These are phyloP conservation scores for Sungouiella thailandica DNA, from an alignment of 805 yeast genomes.

Conservation along the genomic window DNA sequence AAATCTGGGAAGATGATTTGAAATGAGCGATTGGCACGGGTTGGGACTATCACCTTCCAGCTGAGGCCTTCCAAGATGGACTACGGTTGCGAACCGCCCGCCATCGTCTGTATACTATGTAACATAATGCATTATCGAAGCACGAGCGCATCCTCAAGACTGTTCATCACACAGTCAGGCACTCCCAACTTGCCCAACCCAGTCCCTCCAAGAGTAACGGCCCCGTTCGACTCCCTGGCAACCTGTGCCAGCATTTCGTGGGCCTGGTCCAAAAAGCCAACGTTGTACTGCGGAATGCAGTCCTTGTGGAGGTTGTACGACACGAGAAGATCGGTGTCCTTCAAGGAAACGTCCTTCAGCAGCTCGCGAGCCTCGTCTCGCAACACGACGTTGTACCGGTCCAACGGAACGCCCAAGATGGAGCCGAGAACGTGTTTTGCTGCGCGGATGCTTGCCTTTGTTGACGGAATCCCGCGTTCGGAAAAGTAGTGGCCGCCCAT, in stretches of 20 bases:
- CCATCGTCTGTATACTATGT: neutral
- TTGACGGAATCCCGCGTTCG: constrained; percentile 27
- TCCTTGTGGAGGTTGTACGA: constrained; percentile 32
- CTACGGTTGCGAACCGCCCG: too few relatives aligned
- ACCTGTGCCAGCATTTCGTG: constrained; percentile 29
- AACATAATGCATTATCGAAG: constrained; percentile 1
- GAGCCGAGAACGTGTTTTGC: constrained; percentile 21
- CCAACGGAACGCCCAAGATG: constrained; percentile 21
- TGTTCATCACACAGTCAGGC: constrained; percentile 74
- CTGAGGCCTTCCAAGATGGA: too few relatives aligned
- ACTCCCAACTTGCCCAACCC: constrained; percentile 74
- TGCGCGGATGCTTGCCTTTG: constrained; percentile 20
- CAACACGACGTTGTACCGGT: constrained; percentile 18
- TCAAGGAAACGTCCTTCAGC: constrained; percentile 9
- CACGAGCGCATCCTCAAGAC: constrained; percentile 49
- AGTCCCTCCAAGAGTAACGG: constrained; percentile 71
- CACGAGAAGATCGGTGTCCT: constrained; percentile 24
- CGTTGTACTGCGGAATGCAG: constrained; percentile 77
- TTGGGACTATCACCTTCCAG: neutral
- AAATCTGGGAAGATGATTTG: too few relatives aligned
- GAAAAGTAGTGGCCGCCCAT: constrained; percentile 70
- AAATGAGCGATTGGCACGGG: neutral
- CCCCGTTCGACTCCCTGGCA: constrained; percentile 26
- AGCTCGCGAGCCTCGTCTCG: constrained; percentile 21
- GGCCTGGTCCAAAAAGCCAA: constrained; percentile 53